A percentile compares a stretch with the other conserved stretches of the same genome.
Evolutionary conservation across 116 monocot genomes (phyloP).

Genomic region (Iris pallida): DNA sequence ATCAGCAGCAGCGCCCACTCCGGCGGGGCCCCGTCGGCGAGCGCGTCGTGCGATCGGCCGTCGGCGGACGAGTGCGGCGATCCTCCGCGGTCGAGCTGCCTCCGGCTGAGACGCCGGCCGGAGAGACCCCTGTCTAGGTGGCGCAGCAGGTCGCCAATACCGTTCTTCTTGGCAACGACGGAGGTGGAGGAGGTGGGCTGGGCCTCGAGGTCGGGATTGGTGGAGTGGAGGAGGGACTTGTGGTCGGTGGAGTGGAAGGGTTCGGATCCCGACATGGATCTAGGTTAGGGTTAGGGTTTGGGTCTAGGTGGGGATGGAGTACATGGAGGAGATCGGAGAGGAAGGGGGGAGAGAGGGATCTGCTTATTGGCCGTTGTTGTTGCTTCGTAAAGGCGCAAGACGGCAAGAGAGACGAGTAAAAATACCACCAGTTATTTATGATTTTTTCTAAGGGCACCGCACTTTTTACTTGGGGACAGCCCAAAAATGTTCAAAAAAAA

Average conservation of each 20-base stretch:
- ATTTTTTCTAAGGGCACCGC: too few species aligned
- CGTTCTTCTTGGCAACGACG: constrained; percentile 16
- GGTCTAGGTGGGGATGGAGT: too few species aligned
- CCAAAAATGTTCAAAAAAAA: too few species aligned
- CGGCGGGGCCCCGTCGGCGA: constrained; percentile 88
- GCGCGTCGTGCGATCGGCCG: constrained; percentile 36
- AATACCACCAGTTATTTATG: too few species aligned
- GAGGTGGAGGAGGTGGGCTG: constrained; percentile 19
- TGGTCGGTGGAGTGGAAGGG: constrained; percentile 41
- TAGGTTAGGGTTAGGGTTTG: background rate
- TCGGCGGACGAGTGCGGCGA: background rate
- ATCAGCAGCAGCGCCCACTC: constrained; percentile 96
- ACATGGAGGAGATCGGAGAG: too few species aligned
- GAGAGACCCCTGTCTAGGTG: constrained; percentile 45
- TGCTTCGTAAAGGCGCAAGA: too few species aligned
- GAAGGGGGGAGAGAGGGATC: too few species aligned
- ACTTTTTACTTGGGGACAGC: too few species aligned
- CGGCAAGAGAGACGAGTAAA: too few species aligned
- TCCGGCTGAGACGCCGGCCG: constrained; percentile 33
- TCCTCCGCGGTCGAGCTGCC: constrained; percentile 18
- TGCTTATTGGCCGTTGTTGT: too few species aligned
- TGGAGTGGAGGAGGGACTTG: too few species aligned
- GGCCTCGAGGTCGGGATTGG: constrained; percentile 30
- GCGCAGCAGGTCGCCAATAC: constrained; percentile 51
- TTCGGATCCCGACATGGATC: constrained; percentile 34